Evolutionary conservation across 2,329 filamentous ascomycete species (phyloP).

Genomic region (Didymella lethalis): DNA sequence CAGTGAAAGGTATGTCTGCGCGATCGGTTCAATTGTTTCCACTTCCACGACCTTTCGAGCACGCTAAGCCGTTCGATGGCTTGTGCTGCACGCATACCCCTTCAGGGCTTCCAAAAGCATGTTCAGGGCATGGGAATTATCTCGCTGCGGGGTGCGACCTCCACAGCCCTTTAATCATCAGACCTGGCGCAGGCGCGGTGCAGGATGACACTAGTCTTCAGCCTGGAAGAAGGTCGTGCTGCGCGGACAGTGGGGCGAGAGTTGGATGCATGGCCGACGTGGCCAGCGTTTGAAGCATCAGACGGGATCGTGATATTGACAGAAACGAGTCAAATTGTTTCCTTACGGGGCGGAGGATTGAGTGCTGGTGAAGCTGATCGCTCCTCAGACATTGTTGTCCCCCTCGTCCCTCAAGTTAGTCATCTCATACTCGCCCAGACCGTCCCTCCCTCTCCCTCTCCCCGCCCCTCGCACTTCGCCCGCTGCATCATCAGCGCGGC

Average conservation of each 20-base stretch:
- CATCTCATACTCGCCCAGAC: slow-evolving; percentile 35
- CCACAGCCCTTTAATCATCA: not conserved
- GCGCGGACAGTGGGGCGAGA: slow-evolving; percentile 10
- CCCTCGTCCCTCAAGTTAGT: slow-evolving; percentile 47
- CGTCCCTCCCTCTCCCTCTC: slow-evolving; percentile 59
- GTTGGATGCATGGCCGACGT: slow-evolving; percentile 13
- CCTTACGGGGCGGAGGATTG: slow-evolving; percentile 45
- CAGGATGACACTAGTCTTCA: slow-evolving; percentile 24
- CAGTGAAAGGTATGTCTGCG: not conserved
- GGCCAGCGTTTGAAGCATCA: slow-evolving; percentile 38
- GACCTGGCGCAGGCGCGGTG: slow-evolving; percentile 31
- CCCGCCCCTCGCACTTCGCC: slow-evolving; percentile 54
- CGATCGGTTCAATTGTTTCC: too few species aligned
- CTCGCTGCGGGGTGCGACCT: too few species aligned
- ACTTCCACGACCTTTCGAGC: too few species aligned
- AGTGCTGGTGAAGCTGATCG: slow-evolving; percentile 37
- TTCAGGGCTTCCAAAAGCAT: not conserved
- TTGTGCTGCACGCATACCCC: slow-evolving; percentile 3
- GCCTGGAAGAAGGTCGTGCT: slow-evolving; percentile 25
- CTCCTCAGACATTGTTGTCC: slow-evolving; percentile 41
- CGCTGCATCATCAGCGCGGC: slow-evolving; percentile 44
- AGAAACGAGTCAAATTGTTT: slow-evolving; percentile 37
- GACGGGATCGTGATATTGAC: slow-evolving; percentile 47
- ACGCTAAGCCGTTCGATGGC: not conserved
- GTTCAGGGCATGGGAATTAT: too few species aligned